Base-by-base conservation (phyloP, 1,284 basidiomycete species). In the Earliella scabrosa region DNA sequence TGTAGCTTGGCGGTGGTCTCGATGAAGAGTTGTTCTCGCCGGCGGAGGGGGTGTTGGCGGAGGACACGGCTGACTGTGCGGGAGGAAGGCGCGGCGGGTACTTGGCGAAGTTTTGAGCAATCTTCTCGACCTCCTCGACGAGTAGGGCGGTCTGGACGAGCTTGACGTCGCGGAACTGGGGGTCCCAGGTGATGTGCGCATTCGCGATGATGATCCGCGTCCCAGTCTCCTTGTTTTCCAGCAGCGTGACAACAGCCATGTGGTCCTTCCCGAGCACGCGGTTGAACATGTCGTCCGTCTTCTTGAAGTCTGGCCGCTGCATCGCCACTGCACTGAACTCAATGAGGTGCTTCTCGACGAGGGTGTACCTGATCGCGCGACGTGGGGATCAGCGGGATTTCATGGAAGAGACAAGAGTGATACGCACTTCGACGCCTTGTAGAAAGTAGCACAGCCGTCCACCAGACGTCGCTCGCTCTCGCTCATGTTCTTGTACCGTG, bases 241-340 rank as follows among this genome's bases (percentile, higher is more conserved):
- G 82, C 41, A 95, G 81, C 61, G 89, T 89, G 46, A 97, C 81
- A 59, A 96, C 87, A 35, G 94, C 95, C 63, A 99, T 94, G 71
- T 98, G 90, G 75, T 98, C 97, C 72, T 96, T 95, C 61, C 92
- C 92, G 71, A 98, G 87, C 56, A 99, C 95, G 50, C 97, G 93
- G 71, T 98, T 98, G 83, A 98, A 99, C 95, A 99, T 97, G 76
- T 98, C 97, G 69, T 99, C 95, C 4, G 96, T 97, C 80, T 95
- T 97, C 77, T 97, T 95, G 77, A 98, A 97, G 71, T 99, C 97
- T 40, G 90, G 85, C 48, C 95, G 88, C 68, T 95, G 91, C 82
- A 98, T 92, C 7, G 96, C 96, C 58, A 96, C 83, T 54, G 93
- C 86, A 73, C 91, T 94, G 78, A 97, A 99, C 73, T 99, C 97